Conservation (phyloP, 768 basidiomycete species). For the Mycena sanguinolenta region DNA sequence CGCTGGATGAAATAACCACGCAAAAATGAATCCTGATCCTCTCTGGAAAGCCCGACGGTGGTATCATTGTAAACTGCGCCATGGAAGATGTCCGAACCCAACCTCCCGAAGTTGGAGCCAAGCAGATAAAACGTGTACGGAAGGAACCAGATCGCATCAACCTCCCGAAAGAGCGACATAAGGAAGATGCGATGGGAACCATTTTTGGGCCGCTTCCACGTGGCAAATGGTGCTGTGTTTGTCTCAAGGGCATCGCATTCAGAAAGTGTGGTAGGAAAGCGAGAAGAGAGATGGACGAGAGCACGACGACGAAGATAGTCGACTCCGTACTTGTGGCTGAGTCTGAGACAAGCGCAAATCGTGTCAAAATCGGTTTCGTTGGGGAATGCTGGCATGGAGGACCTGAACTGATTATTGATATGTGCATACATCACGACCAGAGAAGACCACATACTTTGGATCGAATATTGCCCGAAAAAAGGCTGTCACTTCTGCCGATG, state of each 20-base stretch:
- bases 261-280: constrained; percentile 8
- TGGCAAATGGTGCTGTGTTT: not conserved
- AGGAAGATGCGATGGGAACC: not conserved
- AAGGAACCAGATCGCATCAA: constrained; percentile 19
- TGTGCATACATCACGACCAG: too few species aligned
- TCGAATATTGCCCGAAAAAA: constrained; percentile 26
- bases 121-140: constrained; percentile 5
- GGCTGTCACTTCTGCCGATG: constrained; percentile 7
- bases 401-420: too few species aligned
- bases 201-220: not conserved
- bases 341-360: too few species aligned
- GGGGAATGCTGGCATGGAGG: too few species aligned
- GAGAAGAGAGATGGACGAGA: constrained; percentile 15
- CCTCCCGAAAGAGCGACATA: constrained; percentile 9
- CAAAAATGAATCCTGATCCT: not conserved
- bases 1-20: not conserved
- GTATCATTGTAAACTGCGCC: constrained; percentile 14
- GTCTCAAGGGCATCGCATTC: not conserved
- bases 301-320: too few species aligned
- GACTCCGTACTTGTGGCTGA: constrained; percentile 25
- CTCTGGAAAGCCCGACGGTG: not conserved
- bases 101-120: not conserved
- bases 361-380: not conserved
- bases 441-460: not conserved
- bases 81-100: constrained; percentile 1